Percentiles rank a stretch among this genome's conserved stretches.
These are phyloP conservation scores for Babesia bigemina DNA, from an alignment of 169 alveolate species.

Conservation along the genomic window DNA sequence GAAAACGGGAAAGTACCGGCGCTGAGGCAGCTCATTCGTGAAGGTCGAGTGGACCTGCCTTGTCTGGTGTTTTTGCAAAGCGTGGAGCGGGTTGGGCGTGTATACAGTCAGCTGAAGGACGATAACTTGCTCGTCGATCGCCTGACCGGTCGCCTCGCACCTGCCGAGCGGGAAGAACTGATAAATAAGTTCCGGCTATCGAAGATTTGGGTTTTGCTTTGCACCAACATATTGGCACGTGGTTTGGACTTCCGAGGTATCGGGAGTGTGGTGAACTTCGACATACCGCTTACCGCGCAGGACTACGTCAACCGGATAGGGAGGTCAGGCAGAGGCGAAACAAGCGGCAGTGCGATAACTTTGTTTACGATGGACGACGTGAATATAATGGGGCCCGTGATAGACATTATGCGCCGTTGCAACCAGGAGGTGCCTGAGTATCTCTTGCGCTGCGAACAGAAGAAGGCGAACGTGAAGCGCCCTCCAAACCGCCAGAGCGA, in stretches of 20 bases:
- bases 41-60: conserved; percentile 74
- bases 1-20: conserved; percentile 71
- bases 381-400: conserved; percentile 35
- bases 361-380: conserved; percentile 58
- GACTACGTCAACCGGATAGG: conserved; percentile 98
- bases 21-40: conserved; percentile 71
- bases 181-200: conserved; percentile 69
- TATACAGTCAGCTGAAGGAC: conserved; percentile 46
- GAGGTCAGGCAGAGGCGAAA: conserved; percentile 98
- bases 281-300: conserved; percentile 92
- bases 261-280: conserved; percentile 93
- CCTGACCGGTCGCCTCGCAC: conserved; percentile 34
- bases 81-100: conserved; percentile 53
- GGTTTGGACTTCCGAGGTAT: conserved; percentile 97
- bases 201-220: conserved; percentile 90
- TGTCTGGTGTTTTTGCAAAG: conserved; percentile 68
- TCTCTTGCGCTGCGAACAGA: conserved; percentile 12
- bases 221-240: conserved; percentile 95
- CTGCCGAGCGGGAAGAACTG: conserved; percentile 66
- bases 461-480: conserved; percentile 8
- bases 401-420: conserved; percentile 52
- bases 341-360: conserved; percentile 80
- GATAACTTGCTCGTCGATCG: conserved; percentile 54
- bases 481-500: conserved; percentile 20
- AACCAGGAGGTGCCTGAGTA: conserved; percentile 56